phyloP scores from a whole-genome alignment of 441 rosid species.

The Erodium texanum region DNA sequence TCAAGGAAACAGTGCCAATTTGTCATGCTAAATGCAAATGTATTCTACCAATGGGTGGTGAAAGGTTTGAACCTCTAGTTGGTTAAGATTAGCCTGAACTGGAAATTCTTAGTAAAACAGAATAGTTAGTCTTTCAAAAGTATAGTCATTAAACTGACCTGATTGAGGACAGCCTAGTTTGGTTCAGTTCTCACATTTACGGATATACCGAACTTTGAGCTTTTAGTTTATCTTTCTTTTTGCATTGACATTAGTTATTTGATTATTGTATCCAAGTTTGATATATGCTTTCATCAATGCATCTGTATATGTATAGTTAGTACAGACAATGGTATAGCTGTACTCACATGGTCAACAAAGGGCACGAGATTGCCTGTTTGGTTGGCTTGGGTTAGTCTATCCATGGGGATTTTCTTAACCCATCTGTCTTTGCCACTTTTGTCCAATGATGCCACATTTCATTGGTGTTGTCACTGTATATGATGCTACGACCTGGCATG shows the following conservation, averaged over 20 bases:
- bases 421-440: not conserved
- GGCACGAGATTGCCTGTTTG: not conserved
- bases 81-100: too few species aligned
- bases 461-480: not conserved
- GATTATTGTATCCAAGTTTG: not conserved
- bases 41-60: too few species aligned
- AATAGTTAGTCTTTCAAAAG: not conserved
- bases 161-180: not conserved
- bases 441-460: not conserved
- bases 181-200: not conserved
- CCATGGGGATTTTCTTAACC: not conserved
- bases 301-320: not conserved
- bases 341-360: not conserved
- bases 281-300: not conserved
- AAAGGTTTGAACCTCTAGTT: too few species aligned
- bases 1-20: too few species aligned
- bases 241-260: not conserved
- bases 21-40: too few species aligned
- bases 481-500: not conserved
- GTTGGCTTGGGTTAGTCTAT: conserved; percentile 2
- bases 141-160: not conserved
- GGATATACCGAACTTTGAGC: not conserved
- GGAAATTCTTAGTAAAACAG: too few species aligned
- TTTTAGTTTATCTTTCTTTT: not conserved
- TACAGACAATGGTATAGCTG: not conserved